These are phyloP conservation scores for Penicillium egyptiacum DNA, from an alignment of 495 filamentous ascomycete species.

Conservation along the genomic window DNA sequence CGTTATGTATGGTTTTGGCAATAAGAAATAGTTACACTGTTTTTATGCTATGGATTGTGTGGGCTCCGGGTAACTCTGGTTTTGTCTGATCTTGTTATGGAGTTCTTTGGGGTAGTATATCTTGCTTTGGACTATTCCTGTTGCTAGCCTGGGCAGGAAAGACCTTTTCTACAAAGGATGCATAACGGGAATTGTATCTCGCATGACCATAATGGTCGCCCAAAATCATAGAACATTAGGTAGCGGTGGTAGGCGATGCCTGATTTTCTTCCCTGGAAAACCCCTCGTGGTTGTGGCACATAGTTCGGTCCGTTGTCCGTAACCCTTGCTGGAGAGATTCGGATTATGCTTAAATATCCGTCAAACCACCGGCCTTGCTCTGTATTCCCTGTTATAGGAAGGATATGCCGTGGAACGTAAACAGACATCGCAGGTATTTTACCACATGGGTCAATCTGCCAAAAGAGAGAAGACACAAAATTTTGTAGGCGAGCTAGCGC, in stretches of 20 bases:
- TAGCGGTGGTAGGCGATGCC: not conserved
- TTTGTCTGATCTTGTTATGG: not conserved
- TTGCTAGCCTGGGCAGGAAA: not conserved
- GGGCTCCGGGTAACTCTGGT: not conserved
- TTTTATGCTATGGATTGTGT: not conserved
- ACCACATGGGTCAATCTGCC: constrained; percentile 5
- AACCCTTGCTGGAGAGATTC: not conserved
- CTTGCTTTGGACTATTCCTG: not conserved
- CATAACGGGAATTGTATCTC: not conserved
- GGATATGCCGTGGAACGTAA: not conserved
- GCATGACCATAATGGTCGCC: not conserved
- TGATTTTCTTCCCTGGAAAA: not conserved
- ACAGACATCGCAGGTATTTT: not conserved
- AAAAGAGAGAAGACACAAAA: not conserved
- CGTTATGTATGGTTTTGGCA: not conserved
- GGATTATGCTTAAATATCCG: not conserved
- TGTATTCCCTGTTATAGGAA: not conserved
- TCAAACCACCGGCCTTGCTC: not conserved
- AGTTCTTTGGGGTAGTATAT: not conserved
- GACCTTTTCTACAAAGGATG: not conserved
- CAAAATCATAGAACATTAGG: not conserved
- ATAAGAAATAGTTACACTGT: not conserved
- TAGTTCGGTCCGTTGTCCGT: not conserved
- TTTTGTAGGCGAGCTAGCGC: not conserved
- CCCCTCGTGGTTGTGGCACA: not conserved